These are phyloP conservation scores for Fusarium decemcellulare DNA, from an alignment of 2,329 filamentous ascomycete species.

Conservation along the genomic window DNA sequence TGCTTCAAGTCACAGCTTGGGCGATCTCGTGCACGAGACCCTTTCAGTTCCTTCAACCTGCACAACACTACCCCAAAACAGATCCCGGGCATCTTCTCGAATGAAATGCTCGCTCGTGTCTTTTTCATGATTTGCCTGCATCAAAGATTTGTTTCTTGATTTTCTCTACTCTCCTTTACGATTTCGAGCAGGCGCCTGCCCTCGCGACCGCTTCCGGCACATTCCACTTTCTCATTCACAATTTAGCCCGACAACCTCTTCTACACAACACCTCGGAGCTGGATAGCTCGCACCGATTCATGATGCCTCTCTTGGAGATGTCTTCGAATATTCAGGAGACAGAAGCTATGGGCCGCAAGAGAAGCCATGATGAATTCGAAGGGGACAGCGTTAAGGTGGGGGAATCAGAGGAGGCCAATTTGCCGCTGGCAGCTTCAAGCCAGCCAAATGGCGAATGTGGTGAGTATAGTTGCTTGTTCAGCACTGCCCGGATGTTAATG, in stretches of 20 bases:
- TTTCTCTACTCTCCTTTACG: constrained; percentile 4
- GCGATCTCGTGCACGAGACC: constrained; percentile 22
- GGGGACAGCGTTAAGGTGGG: constrained; percentile 50
- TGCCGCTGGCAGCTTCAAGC: constrained; percentile 24
- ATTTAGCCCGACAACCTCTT: background rate
- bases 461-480: constrained; percentile 28
- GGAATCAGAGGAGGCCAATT: constrained; percentile 34
- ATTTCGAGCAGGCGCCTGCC: constrained; percentile 21
- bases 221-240: background rate
- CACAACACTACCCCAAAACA: constrained; percentile 1
- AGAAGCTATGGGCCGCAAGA: constrained; percentile 59
- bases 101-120: constrained; percentile 16
- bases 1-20: constrained; percentile 35
- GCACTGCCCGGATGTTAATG: constrained; percentile 23
- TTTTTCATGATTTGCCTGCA: constrained; percentile 7
- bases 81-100: background rate
- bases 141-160: constrained; percentile 29
- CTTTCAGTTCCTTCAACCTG: constrained; percentile 11
- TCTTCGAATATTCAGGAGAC: constrained; percentile 64
- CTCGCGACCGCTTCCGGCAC: constrained; percentile 6
- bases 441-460: constrained; percentile 41
- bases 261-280: constrained; percentile 8
- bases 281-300: constrained; percentile 15
- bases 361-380: constrained; percentile 62
- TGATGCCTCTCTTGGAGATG: constrained; percentile 64